A percentile compares a stretch with the other conserved stretches of the same genome.
phyloP scores from a whole-genome alignment of 352 stramenopile genomes.

The Aphanomyces cochlioides region DNA sequence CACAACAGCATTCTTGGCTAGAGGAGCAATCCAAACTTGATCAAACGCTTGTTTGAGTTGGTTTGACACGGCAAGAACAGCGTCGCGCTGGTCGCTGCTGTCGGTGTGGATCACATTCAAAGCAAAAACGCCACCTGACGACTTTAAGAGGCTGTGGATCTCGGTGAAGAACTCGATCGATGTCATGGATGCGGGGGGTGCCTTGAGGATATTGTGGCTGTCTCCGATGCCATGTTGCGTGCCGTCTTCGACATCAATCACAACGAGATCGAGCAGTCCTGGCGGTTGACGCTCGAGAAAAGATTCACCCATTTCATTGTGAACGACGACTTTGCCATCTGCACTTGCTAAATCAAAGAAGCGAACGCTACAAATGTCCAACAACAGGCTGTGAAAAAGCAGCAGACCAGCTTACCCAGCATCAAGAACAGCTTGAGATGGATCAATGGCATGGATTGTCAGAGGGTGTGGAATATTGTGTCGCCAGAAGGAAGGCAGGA shows the following conservation, averaged over 20 bases:
- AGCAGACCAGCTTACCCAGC: constrained; percentile 42
- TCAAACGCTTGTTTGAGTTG: constrained; percentile 1
- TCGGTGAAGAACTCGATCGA: background rate
- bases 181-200: constrained; percentile 11
- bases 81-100: background rate
- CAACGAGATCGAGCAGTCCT: constrained; percentile 41
- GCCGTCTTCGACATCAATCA: constrained; percentile 67
- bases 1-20: constrained; percentile 14
- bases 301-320: constrained; percentile 43
- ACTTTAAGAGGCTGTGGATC: background rate
- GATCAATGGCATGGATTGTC: constrained; percentile 58
- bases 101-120: constrained; percentile 17
- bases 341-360: background rate
- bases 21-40: background rate
- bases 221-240: constrained; percentile 11
- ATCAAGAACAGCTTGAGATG: constrained; percentile 31
- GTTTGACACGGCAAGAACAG: background rate
- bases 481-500: constrained; percentile 55
- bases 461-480: constrained; percentile 37
- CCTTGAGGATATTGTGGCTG: background rate
- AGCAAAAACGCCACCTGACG: background rate
- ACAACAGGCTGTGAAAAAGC: constrained; percentile 47
- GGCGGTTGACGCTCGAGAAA: constrained; percentile 35
- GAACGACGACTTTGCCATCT: background rate
- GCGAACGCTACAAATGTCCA: constrained; percentile 22